Base-by-base conservation (phyloP, 768 basidiomycete species). In the Agaricus sinodeliciosus region DNA sequence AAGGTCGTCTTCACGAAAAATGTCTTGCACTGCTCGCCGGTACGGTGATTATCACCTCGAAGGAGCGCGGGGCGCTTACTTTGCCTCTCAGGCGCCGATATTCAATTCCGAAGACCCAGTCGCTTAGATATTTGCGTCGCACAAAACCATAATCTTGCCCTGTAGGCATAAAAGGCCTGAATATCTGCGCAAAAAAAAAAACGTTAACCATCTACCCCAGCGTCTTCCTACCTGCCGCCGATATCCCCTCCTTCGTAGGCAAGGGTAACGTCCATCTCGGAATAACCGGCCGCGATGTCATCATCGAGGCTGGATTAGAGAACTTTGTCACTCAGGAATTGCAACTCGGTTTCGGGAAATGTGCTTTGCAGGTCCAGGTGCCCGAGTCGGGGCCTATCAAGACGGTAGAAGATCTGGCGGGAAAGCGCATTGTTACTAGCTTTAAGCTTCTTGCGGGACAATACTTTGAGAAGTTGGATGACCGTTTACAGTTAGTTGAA, bases 181-280 rank as follows among this genome's bases (percentile, higher is more conserved):
- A 22, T 40, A 13, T 35, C 43, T n/a, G 11, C 31, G 31, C 22
- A 22, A n/a, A 22, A 22, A 22, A 22, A 22, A 22, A 22, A 22
- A n/a, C 19, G 26, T n/a, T 26, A 25, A 42, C 41, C 11, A 27
- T 41, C 47, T 45, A 43, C 48, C 22, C 51, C 66, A 97, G 95
- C 6, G 87, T 99, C 19, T 98, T 99, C 71, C 86, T 98, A 19
- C 94, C 96, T 19, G 96, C 96, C 1, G 77, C 88, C 4, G 96
- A 99, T 63, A 99, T 99, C 58, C 94, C 96, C 9, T 95, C 94
- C 26, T 99, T 98, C 69, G 96, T 99, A 42, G 96, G 94, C 40
- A 94, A 95, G 66, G 96, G 96, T 45, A 88, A 94, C 63, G 89
- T 99, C 62, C 90, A 97, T 61, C 77, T 99, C 41, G 96, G 96